Percentiles rank a stretch among this genome's conserved stretches.
Evolutionary conservation across 2,329 filamentous ascomycete species (phyloP).

Genomic region (Trichoderma asperellum): DNA sequence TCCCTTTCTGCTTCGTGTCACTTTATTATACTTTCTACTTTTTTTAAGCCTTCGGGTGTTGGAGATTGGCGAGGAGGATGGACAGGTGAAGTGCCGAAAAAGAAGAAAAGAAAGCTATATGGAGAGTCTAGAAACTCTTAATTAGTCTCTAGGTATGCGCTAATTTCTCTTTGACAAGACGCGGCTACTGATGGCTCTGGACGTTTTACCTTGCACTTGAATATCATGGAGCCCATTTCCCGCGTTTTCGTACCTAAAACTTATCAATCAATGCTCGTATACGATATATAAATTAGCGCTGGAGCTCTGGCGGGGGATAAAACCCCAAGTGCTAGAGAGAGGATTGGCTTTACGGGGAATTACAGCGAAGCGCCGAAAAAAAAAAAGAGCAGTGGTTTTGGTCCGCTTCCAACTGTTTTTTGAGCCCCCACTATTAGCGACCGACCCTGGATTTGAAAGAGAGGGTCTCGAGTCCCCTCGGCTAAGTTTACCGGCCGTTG

Average conservation of each 20-base stretch:
- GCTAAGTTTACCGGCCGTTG: conserved; percentile 17
- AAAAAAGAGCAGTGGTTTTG: not conserved
- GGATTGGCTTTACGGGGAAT: conserved; percentile 3
- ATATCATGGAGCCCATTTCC: not conserved
- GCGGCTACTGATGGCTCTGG: conserved; percentile 10
- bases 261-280: not conserved
- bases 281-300: conserved; percentile 1
- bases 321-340: not conserved
- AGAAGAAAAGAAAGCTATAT: not conserved
- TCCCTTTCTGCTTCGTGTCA: not conserved
- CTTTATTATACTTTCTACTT: not conserved
- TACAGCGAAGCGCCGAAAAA: conserved; percentile 10
- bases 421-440: not conserved
- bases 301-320: conserved; percentile 14
- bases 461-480: not conserved
- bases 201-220: not conserved
- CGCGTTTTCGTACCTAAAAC: not conserved
- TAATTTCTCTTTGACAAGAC: not conserved
- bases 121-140: not conserved
- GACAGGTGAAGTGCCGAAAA: not conserved
- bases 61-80: not conserved
- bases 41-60: not conserved
- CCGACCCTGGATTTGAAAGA: not conserved
- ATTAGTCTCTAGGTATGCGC: not conserved
- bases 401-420: not conserved